A percentile compares a stretch with the other conserved stretches of the same genome.
Conservation (phyloP, 2,329 filamentous ascomycete genomes). For the Stenocarpella maydis region DNA sequence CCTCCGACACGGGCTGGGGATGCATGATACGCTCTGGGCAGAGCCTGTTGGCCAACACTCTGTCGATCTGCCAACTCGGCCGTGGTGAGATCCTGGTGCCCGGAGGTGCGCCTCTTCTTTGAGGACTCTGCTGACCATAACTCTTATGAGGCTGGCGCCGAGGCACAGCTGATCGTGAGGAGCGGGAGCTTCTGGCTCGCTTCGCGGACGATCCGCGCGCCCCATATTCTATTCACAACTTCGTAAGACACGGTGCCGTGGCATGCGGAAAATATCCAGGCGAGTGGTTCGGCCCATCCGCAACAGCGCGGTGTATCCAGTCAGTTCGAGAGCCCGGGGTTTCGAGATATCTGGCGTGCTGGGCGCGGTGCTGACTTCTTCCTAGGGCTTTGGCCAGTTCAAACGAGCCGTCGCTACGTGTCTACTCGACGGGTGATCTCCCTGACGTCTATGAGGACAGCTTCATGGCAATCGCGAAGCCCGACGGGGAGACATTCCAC, state of each 20-base stretch:
- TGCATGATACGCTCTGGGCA: slow-evolving; percentile 99
- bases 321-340: slow-evolving; percentile 53
- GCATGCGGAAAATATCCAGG: slow-evolving; percentile 94
- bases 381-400: slow-evolving; percentile 76
- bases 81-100: slow-evolving; percentile 66
- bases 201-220: slow-evolving; percentile 89
- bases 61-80: slow-evolving; percentile 76
- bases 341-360: no score
- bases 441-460: slow-evolving; percentile 93
- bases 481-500: slow-evolving; percentile 71
- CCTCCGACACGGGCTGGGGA: slow-evolving; percentile 95
- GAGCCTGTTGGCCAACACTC: slow-evolving; percentile 86
- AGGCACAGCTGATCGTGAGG: slow-evolving; percentile 63
- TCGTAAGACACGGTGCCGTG: slow-evolving; percentile 85
- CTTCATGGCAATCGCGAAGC: slow-evolving; percentile 79
- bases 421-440: slow-evolving; percentile 90
- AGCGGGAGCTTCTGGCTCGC: slow-evolving; percentile 76
- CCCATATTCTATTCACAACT: slow-evolving; percentile 93
- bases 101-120: not conserved
- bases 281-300: slow-evolving; percentile 99
- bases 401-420: slow-evolving; percentile 71
- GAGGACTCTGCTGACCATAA: not conserved
- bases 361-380: slow-evolving; percentile 14
- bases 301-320: slow-evolving; percentile 94
- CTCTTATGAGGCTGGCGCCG: slow-evolving; percentile 76